Evolutionary conservation across 2,329 filamentous ascomycete species (phyloP).

Genomic region (Pseudogymnoascus sp.): DNA sequence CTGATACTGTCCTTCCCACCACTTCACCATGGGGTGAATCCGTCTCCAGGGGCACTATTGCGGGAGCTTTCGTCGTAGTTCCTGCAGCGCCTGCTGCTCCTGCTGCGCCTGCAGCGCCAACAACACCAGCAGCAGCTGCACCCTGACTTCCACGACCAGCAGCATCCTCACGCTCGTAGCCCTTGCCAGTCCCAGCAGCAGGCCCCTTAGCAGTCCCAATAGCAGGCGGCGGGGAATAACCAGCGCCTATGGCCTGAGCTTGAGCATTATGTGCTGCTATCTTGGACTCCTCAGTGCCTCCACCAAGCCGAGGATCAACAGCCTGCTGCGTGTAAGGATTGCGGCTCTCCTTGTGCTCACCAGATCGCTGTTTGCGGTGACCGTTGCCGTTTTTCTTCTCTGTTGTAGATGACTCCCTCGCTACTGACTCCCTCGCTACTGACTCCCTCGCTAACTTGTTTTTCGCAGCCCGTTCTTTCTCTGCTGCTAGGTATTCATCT

Average conservation of each 20-base stretch:
- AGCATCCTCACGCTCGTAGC: neutral
- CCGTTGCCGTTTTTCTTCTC: neutral
- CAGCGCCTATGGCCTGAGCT: neutral
- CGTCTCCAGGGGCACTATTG: neutral
- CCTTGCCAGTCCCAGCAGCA: neutral
- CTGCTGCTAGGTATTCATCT: neutral
- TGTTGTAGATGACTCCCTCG: neutral
- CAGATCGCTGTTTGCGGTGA: neutral
- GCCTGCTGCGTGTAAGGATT: neutral
- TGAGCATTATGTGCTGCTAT: slow-evolving; percentile 22
- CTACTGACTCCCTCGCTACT: neutral
- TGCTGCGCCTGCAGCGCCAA: neutral
- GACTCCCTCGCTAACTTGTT: neutral
- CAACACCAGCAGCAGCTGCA: neutral
- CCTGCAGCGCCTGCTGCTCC: neutral
- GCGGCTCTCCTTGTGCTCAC: neutral
- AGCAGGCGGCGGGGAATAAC: neutral
- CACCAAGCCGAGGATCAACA: slow-evolving; percentile 8
- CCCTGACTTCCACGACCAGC: neutral
- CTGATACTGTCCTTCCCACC: neutral
- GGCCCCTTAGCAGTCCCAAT: neutral
- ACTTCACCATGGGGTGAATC: neutral
- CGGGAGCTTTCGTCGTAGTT: neutral
- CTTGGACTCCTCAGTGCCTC: neutral
- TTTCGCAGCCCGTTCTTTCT: neutral